These are phyloP conservation scores for Aspergillus sp. DNA, from an alignment of 2,329 filamentous ascomycete species.

Conservation along the genomic window DNA sequence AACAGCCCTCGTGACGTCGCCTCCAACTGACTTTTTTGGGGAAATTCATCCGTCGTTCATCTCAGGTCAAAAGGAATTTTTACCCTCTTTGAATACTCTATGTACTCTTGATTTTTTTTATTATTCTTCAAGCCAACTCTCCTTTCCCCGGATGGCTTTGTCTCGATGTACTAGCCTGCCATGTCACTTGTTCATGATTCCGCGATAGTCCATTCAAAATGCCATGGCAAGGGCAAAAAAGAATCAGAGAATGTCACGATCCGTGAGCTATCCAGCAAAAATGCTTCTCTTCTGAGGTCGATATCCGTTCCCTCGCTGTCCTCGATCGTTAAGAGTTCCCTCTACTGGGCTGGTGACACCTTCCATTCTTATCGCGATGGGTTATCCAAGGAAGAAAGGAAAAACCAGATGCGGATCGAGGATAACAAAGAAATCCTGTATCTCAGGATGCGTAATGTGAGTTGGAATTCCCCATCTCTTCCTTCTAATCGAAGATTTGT, in stretches of 20 bases:
- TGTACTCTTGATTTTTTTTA: too few species aligned
- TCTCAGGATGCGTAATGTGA: constrained; percentile 61
- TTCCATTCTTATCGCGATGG: constrained; percentile 46
- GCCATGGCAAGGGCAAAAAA: constrained; percentile 20
- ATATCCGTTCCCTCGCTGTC: constrained; percentile 29
- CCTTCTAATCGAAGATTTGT: not conserved
- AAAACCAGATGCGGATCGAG: constrained; percentile 45
- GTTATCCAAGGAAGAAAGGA: constrained; percentile 48
- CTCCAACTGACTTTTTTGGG: too few species aligned
- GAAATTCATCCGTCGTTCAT: not conserved
- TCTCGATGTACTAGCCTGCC: constrained; percentile 7
- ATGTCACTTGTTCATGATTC: constrained; percentile 30
- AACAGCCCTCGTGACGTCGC: too few species aligned
- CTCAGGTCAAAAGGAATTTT: not conserved
- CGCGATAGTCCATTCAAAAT: constrained; percentile 22
- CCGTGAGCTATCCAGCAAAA: constrained; percentile 1
- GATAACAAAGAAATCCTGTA: constrained; percentile 60
- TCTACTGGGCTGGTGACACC: constrained; percentile 31
- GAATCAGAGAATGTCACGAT: constrained; percentile 1
- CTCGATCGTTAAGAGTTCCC: constrained; percentile 27
- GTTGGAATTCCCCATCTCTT: constrained; percentile 21
- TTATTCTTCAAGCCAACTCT: not conserved
- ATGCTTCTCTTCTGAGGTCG: constrained; percentile 18
- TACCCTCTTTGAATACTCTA: too few species aligned
- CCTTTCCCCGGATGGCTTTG: constrained; percentile 16